Conservation (phyloP, 148 eudicot genomes). For the Silene latifolia region DNA sequence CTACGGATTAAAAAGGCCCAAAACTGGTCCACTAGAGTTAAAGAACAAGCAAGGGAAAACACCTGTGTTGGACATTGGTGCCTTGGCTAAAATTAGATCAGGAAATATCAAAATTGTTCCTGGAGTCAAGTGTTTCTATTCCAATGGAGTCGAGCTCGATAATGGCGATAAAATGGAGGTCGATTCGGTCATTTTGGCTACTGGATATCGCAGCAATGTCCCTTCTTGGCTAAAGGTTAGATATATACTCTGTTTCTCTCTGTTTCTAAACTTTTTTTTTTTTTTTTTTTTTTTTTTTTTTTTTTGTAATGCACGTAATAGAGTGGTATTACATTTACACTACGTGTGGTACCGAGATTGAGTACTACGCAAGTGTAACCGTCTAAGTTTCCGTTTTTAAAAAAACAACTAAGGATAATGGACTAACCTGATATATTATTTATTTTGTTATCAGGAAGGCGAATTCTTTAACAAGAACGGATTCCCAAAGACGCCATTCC, state of each 20-base stretch:
- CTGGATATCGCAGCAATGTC: constrained; percentile 88
- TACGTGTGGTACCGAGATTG: too few relatives aligned
- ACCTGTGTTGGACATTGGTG: constrained; percentile 84
- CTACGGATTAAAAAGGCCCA: constrained; percentile 67
- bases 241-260: constrained; percentile 12
- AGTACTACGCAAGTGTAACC: too few relatives aligned
- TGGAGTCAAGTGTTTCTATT: constrained; percentile 52
- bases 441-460: constrained; percentile 42
- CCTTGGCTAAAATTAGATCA: constrained; percentile 58
- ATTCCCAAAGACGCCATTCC: constrained; percentile 62
- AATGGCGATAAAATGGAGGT: constrained; percentile 49
- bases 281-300: too few relatives aligned
- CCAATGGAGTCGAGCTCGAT: constrained; percentile 43
- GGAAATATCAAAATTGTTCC: constrained; percentile 62
- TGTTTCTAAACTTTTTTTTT: constrained; percentile 12
- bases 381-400: background rate
- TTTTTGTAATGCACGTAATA: too few relatives aligned
- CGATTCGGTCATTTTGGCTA: constrained; percentile 69
- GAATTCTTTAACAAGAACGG: constrained; percentile 75
- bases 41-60: constrained; percentile 75
- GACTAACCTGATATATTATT: constrained; percentile 24
- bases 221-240: constrained; percentile 91
- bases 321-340: too few relatives aligned
- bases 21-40: constrained; percentile 64
- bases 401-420: background rate